These are phyloP conservation scores for Santalum album DNA, from an alignment of 164 flowering plant genomes.

Conservation along the genomic window DNA sequence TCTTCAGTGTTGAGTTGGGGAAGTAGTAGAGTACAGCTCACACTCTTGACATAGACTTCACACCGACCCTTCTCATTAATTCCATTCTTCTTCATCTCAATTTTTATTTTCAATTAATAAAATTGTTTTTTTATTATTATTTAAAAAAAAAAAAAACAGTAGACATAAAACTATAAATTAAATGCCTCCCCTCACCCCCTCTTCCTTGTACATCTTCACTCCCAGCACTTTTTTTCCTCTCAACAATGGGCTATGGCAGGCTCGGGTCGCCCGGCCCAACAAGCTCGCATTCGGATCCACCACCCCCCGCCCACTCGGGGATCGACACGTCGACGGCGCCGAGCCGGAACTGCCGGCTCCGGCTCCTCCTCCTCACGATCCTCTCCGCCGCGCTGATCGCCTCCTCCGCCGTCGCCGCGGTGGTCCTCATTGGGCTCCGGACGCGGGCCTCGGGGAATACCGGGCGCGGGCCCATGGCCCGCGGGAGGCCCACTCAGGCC, in stretches of 20 bases:
- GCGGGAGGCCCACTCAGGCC: conserved; percentile 52
- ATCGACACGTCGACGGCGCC: conserved; percentile 6
- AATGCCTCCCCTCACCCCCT: not conserved
- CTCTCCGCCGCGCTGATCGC: conserved; percentile 32
- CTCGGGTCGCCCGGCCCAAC: conserved; percentile 33
- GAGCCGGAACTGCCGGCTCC: conserved; percentile 26
- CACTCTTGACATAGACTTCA: too few relatives aligned
- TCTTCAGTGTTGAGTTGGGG: too few relatives aligned
- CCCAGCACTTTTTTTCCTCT: too few relatives aligned
- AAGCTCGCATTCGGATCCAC: conserved; percentile 1
- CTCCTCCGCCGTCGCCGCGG: conserved; percentile 51
- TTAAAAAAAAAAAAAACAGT: too few relatives aligned
- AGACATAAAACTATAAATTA: too few relatives aligned
- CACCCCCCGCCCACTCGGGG: conserved; percentile 2
- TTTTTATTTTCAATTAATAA: too few relatives aligned
- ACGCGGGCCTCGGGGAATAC: conserved; percentile 3
- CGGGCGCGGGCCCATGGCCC: not conserved
- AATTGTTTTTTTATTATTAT: too few relatives aligned
- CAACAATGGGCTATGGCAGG: conserved; percentile 46
- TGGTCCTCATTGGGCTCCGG: conserved; percentile 25
- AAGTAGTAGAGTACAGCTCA: too few relatives aligned
- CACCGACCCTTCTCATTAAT: too few relatives aligned
- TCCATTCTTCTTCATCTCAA: too few relatives aligned
- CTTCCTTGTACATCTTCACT: too few relatives aligned
- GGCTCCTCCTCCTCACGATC: conserved; percentile 29